These are phyloP conservation scores for Nakataea oryzae DNA, from an alignment of 2,329 filamentous ascomycete genomes.

Conservation along the genomic window DNA sequence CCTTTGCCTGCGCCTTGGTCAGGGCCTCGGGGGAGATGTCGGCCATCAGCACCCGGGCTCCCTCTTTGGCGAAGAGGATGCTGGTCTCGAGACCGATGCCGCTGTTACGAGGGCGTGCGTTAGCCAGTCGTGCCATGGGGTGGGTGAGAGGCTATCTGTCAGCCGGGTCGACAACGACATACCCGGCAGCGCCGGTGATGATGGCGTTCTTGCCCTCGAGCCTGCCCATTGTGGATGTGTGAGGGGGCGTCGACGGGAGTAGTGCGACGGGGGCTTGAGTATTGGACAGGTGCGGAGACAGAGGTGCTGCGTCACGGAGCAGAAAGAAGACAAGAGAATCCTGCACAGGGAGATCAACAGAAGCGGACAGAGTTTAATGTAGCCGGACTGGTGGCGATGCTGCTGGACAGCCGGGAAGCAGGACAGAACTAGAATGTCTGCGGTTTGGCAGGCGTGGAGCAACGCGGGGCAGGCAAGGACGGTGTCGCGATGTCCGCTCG, in stretches of 20 bases:
- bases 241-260: neutral
- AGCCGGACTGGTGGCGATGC: too few relatives aligned
- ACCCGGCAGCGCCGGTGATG: slow-evolving; percentile 82
- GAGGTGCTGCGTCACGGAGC: neutral
- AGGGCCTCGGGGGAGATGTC: slow-evolving; percentile 75
- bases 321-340: neutral
- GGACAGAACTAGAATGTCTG: neutral
- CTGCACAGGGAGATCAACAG: neutral
- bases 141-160: neutral
- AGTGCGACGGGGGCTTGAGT: neutral
- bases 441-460: neutral
- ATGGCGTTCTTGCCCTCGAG: slow-evolving; percentile 54
- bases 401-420: neutral
- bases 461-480: neutral
- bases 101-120: slow-evolving; percentile 29
- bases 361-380: neutral
- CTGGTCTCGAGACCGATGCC: slow-evolving; percentile 89
- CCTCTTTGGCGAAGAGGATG: slow-evolving; percentile 83
- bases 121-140: neutral
- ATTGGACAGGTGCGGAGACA: neutral
- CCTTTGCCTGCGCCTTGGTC: slow-evolving; percentile 64
- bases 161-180: slow-evolving; percentile 23
- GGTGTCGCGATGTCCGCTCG: neutral
- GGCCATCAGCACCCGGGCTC: slow-evolving; percentile 73
- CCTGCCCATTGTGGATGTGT: neutral